Evolutionary conservation across 106 monocot species (phyloP), one percentile per base, ranked within the genome.

Genomic region (Dactylorhiza incarnata): DNA sequence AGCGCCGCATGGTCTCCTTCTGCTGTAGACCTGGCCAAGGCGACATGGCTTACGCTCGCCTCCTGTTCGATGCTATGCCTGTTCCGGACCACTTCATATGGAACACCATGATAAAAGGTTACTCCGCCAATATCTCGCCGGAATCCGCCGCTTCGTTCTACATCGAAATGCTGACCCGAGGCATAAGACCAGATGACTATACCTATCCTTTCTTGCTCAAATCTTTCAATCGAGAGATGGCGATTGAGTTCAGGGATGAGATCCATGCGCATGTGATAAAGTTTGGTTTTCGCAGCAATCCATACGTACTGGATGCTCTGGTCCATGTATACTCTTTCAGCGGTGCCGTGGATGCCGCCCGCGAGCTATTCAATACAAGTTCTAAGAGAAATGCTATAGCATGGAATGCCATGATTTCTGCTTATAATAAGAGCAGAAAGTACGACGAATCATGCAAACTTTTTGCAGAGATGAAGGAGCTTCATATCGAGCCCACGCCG

Each of bases 381-480:
- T n/a, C 68, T 0, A 78, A 77, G 25, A 15, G 74, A 56, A 81
- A 83, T 25, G 74, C 74, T 0, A 77, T 86, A 3, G 76, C 82
- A 48, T 91, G 91, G 91, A 91, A 91, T 59, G 74, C 79, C 13
- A 77, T 88, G 81, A 91, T 91, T 19, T 82, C 85, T 49, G 88
- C 83, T 8, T 83, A 88, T 49, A 81, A 78, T 22, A 78, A 73
- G 73, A 70, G 51, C 63, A 80, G 74, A 49, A 45, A 66, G 56
- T 91, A 74, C 59, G 73, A 19, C 19, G 78, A 81, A 14, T 78
- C 88, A 2, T 78, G 77, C 50, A 25, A 70, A 55, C 74, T 88
- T 10, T 88, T 91, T 71, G 20, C 13, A 11, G 78, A 69, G 45
- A 88, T 91, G 91, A 62, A 81, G 25, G 79, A 54, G 22, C 75